Base-by-base conservation (phyloP, 805 yeast genomes). In the Candida ficus region DNA sequence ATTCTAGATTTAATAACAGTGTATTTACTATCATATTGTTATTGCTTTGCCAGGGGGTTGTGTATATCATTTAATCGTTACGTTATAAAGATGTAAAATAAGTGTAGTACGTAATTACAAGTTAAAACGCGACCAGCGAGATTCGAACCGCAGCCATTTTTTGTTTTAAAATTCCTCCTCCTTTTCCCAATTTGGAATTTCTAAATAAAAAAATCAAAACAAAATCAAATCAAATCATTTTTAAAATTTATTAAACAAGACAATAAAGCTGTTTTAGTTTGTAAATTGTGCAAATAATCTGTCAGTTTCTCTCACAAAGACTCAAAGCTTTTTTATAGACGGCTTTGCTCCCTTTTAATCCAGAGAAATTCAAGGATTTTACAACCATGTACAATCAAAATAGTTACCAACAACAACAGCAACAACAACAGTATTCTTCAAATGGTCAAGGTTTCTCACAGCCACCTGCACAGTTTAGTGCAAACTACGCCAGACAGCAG, bases 1-100 rank as follows among this genome's bases (percentile, higher is more conserved):
- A 82, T 93, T 93, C 77, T 93, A 84, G 84, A 73, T 60, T 56
- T 49, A 42, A 43, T 53, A 29, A 36, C 34, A 39, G 33, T 33
- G 39, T 43, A 37, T 31, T 40, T 31, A 34, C 11, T 34, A 35
- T 23, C 39, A 42, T 33, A 33, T 37, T 41, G 45, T 41, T 48
- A 51, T 47, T 49, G 47, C 47, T 47, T 47, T 42, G 38, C 45
- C 42, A 40, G 49, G 44, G 46, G 56, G 49, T 38, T 48, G 36
- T 49, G 54, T 50, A 49, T 52, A 53, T 49, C 53, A 50, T 40
- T 40, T 40, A 40, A 40, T 39, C 33, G 42, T 40, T 28, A 40
- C 36, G 43, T 40, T 39, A 40, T 25, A 40, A 35, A 35, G 41
- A 39, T 39, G 42, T 34, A 36, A 20, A 8, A 12, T 18, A 21